phyloP scores from a whole-genome alignment of 202 grass and related monocot genomes.

The Hordeum pubiflorum region DNA sequence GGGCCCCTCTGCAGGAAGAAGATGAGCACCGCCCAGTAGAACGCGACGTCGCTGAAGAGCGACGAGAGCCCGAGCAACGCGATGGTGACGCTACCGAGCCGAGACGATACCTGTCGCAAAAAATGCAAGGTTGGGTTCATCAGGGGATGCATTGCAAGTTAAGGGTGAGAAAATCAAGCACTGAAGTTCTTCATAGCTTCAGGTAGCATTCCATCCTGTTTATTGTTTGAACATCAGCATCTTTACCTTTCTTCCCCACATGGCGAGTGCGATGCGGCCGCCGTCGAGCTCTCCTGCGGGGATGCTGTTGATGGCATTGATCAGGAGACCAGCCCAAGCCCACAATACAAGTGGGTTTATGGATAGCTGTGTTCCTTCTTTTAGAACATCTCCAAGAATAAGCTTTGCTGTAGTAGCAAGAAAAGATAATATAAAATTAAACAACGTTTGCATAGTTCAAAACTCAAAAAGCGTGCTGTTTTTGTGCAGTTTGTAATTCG shows the following conservation, averaged over 20 bases:
- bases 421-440: background rate
- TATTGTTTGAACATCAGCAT: background rate
- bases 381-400: conserved; percentile 73
- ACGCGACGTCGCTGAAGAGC: conserved; percentile 67
- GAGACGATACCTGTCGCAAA: conserved; percentile 49
- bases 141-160: background rate
- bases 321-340: conserved; percentile 88
- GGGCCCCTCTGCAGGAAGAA: conserved; percentile 93
- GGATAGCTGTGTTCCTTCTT: conserved; percentile 79
- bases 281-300: conserved; percentile 89
- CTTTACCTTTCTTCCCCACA: conserved; percentile 97
- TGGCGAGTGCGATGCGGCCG: conserved; percentile 59
- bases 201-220: background rate
- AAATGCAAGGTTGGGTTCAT: conserved; percentile 14
- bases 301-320: conserved; percentile 91
- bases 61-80: conserved; percentile 69
- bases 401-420: conserved; percentile 64
- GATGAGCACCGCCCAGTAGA: conserved; percentile 89
- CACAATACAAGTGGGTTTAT: conserved; percentile 87
- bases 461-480: background rate
- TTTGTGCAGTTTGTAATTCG: background rate
- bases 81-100: conserved; percentile 47
- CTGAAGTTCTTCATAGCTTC: background rate
- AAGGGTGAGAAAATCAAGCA: background rate
- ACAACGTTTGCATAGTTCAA: background rate